A percentile compares a stretch with the other conserved stretches of the same genome.
Conservation (phyloP, 129 eudicot genomes). For the Artemisia tridentata region DNA sequence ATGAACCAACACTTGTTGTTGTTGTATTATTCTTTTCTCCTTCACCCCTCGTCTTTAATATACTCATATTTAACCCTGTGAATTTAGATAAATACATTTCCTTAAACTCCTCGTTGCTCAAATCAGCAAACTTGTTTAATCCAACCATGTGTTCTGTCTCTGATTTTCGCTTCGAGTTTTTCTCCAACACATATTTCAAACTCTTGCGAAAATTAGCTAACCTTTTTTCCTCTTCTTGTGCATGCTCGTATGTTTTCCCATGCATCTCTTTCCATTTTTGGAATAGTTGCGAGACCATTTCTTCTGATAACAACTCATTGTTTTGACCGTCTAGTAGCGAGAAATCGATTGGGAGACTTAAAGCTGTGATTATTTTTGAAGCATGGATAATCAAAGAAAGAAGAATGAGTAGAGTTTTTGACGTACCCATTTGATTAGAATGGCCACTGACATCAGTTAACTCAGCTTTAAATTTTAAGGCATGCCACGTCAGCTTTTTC, state of each 20-base stretch:
- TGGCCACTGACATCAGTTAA: too few relatives aligned
- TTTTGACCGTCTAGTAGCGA: conserved; percentile 15
- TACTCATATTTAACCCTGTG: conserved; percentile 25
- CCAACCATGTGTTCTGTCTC: conserved; percentile 30
- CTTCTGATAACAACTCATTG: conserved; percentile 16
- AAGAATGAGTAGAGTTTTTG: too few relatives aligned
- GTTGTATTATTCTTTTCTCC: conserved; percentile 10
- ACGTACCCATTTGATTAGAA: too few relatives aligned
- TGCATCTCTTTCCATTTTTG: conserved; percentile 41
- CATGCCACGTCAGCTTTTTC: too few relatives aligned
- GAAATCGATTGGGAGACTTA: conserved; percentile 9
- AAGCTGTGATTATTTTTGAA: too few relatives aligned
- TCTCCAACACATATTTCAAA: conserved; percentile 34
- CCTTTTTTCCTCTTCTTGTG: conserved; percentile 36
- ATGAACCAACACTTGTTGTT: conserved; percentile 12
- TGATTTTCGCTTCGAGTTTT: conserved; percentile 24
- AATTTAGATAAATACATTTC: conserved; percentile 27
- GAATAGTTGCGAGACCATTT: conserved; percentile 30
- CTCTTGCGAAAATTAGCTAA: conserved; percentile 33
- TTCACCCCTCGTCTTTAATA: conserved; percentile 11
- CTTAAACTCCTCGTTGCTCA: conserved; percentile 52
- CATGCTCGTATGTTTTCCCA: conserved; percentile 38
- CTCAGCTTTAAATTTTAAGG: too few relatives aligned
- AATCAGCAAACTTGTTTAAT: conserved; percentile 48
- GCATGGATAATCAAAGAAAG: too few relatives aligned